Percentiles rank a stretch among this genome's conserved stretches.
Evolutionary conservation across 345 rosid species (phyloP).

Genomic region (Heritiera littoralis): DNA sequence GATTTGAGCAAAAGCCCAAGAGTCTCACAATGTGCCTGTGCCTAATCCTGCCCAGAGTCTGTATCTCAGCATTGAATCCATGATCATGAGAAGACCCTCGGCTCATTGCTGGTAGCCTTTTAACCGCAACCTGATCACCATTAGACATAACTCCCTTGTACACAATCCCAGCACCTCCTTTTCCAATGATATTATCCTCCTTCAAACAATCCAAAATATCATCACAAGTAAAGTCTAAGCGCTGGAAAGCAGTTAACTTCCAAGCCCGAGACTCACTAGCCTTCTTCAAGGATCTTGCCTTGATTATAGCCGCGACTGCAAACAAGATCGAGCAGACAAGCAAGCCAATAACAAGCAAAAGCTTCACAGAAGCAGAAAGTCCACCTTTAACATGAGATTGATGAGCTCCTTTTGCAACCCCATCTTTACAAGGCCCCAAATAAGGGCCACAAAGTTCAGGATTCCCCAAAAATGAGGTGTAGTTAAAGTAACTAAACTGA

Average conservation of each 20-base stretch:
- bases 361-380: slow-evolving; percentile 79
- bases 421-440: slow-evolving; percentile 74
- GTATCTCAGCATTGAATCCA: slow-evolving; percentile 95
- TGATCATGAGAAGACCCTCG: slow-evolving; percentile 92
- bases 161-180: slow-evolving; percentile 95
- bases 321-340: slow-evolving; percentile 81
- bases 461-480: slow-evolving; percentile 83
- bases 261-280: slow-evolving; percentile 84
- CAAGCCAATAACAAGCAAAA: slow-evolving; percentile 73
- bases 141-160: slow-evolving; percentile 78
- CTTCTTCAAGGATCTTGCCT: slow-evolving; percentile 78
- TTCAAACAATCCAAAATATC: slow-evolving; percentile 79
- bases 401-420: slow-evolving; percentile 50
- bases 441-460: slow-evolving; percentile 84
- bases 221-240: slow-evolving; percentile 79
- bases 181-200: slow-evolving; percentile 93
- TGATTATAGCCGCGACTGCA: slow-evolving; percentile 79
- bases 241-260: slow-evolving; percentile 90
- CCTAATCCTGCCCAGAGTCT: slow-evolving; percentile 83
- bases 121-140: slow-evolving; percentile 80
- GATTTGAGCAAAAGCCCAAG: slow-evolving; percentile 85
- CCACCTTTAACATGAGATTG: slow-evolving; percentile 60
- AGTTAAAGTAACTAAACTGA: slow-evolving; percentile 87
- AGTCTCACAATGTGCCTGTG: slow-evolving; percentile 85
- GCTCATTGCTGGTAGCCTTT: slow-evolving; percentile 74